These are phyloP conservation scores for Aspergillaceae sp. DNA, from an alignment of 2,329 filamentous ascomycete species.

Conservation along the genomic window DNA sequence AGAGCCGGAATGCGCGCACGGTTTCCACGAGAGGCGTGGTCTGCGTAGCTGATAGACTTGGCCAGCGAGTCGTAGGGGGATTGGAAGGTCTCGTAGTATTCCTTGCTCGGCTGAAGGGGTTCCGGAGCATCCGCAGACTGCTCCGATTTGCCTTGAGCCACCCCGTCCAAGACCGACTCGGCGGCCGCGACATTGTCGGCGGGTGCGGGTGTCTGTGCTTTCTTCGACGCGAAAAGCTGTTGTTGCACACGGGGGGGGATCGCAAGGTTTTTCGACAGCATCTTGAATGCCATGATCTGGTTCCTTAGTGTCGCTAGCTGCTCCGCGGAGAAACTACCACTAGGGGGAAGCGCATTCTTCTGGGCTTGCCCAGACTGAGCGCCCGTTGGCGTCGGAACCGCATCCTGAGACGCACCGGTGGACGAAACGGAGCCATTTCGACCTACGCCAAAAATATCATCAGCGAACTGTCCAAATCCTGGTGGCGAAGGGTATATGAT, in stretches of 20 bases:
- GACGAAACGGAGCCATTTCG: constrained; percentile 30
- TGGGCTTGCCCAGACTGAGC: constrained; percentile 12
- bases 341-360: constrained; percentile 22
- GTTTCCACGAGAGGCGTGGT: constrained; percentile 67
- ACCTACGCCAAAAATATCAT: constrained; percentile 13
- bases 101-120: constrained; percentile 20
- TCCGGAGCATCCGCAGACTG: constrained; percentile 22
- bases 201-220: constrained; percentile 29
- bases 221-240: constrained; percentile 61
- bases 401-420: constrained; percentile 15
- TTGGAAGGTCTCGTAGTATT: constrained; percentile 62
- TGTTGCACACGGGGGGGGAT: constrained; percentile 73
- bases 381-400: constrained; percentile 11
- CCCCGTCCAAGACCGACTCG: constrained; percentile 31
- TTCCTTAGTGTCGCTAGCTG: constrained; percentile 71
- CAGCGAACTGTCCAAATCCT: neutral
- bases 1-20: constrained; percentile 77
- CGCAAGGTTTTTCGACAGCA: constrained; percentile 76
- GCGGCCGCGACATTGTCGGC: constrained; percentile 25
- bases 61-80: constrained; percentile 57
- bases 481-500: neutral
- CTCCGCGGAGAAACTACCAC: constrained; percentile 62
- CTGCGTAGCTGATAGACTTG: constrained; percentile 63
- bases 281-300: constrained; percentile 87
- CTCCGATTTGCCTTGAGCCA: constrained; percentile 26